phyloP scores from a whole-genome alignment of 2,329 filamentous ascomycete species.

The Atkinsonella hypoxylon region DNA sequence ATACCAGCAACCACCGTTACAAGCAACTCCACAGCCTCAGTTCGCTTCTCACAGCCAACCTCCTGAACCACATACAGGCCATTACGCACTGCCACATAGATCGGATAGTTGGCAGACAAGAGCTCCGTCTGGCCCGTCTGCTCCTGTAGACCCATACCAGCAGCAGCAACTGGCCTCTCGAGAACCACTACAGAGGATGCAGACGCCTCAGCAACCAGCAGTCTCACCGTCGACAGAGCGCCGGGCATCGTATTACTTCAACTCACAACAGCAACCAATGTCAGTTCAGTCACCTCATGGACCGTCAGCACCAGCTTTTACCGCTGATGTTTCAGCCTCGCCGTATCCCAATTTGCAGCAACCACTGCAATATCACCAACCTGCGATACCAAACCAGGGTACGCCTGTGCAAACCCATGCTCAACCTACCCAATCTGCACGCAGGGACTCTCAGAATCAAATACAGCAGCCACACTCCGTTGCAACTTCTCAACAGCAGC shows the following conservation, averaged over 20 bases:
- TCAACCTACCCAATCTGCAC: constrained; percentile 13
- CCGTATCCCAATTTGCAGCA: constrained; percentile 42
- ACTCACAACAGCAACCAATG: constrained; percentile 19
- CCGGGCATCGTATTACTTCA: constrained; percentile 47
- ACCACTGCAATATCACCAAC: constrained; percentile 30
- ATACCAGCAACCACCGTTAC: constrained; percentile 15
- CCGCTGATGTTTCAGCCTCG: constrained; percentile 31
- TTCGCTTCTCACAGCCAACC: constrained; percentile 31
- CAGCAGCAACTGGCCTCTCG: constrained; percentile 12
- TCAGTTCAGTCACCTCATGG: constrained; percentile 19
- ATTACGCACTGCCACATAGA: constrained; percentile 35
- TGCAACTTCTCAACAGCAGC: constrained; percentile 12
- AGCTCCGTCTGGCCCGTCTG: constrained; percentile 25
- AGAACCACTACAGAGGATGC: constrained; percentile 16
- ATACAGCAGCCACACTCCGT: constrained; percentile 13
- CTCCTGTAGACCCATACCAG: constrained; percentile 19
- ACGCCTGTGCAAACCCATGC: constrained; percentile 18
- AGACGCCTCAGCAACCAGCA: constrained; percentile 18
- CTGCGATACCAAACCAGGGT: constrained; percentile 22
- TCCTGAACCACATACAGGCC: constrained; percentile 26
- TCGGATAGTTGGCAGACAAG: constrained; percentile 39
- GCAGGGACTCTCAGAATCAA: constrained; percentile 16
- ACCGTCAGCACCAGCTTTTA: constrained; percentile 26
- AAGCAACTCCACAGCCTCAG: constrained; percentile 26
- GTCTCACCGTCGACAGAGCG: constrained; percentile 32